Evolutionary conservation across 768 basidiomycete species (phyloP).

Genomic region (Tylopilus vinaceipallidus): DNA sequence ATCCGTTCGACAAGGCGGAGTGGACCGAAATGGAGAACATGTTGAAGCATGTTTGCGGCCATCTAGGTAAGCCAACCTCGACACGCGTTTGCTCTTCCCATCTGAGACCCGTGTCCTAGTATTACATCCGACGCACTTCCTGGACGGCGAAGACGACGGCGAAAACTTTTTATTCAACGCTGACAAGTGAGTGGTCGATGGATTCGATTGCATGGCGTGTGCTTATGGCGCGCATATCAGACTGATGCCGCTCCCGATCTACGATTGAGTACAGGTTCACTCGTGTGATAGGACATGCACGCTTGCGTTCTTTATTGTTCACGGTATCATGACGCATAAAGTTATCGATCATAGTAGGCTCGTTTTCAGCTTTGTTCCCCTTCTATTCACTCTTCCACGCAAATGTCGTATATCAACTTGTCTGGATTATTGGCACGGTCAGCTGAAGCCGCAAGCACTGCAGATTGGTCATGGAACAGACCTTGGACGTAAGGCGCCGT

Average conservation of each 20-base stretch:
- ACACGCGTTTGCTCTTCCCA: neutral
- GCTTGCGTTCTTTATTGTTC: constrained; percentile 3
- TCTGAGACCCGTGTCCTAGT: constrained; percentile 46
- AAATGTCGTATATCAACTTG: constrained; percentile 24
- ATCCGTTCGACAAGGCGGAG: constrained; percentile 82
- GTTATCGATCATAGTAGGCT: neutral
- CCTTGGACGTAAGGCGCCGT: constrained; percentile 18
- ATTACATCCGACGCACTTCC: constrained; percentile 76
- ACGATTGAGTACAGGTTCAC: constrained; percentile 40
- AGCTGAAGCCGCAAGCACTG: too few relatives aligned
- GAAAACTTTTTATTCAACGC: constrained; percentile 94
- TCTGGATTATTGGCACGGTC: constrained; percentile 6
- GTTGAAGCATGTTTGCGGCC: constrained; percentile 74
- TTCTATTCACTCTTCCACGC: constrained; percentile 10
- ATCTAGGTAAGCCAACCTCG: constrained; percentile 65
- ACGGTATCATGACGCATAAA: neutral
- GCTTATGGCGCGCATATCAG: constrained; percentile 28
- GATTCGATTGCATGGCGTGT: neutral
- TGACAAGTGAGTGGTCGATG: constrained; percentile 53
- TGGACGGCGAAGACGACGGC: constrained; percentile 90
- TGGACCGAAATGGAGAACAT: constrained; percentile 86
- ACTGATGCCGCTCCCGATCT: constrained; percentile 72
- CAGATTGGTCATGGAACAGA: constrained; percentile 5
- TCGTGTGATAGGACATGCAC: neutral
- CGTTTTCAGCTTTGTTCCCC: neutral